Evolutionary conservation across 2,329 filamentous ascomycete genomes (phyloP), one percentile per base, ranked within the genome.

Genomic region (Alternaria ventricosa): DNA sequence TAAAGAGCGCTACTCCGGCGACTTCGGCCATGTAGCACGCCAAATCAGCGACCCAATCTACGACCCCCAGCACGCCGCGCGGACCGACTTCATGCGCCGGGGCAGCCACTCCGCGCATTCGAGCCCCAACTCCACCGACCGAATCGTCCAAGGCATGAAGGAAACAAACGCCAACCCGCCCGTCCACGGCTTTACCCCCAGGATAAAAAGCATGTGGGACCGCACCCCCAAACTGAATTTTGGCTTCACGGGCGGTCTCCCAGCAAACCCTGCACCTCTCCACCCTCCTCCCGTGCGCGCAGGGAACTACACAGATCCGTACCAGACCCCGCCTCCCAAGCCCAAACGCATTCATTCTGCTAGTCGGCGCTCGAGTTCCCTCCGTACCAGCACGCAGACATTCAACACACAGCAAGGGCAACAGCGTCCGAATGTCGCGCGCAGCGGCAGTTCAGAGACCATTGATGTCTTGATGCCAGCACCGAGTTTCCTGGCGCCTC

Each of bases 401-500:
- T 59, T 57, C 65, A 10, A 60, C 65, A 53, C 58, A 8, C 61
- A 53, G 13, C 23, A 55, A 30, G 53, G 30, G 4, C 58, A 54
- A 22, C 51, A 50, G n/a, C 50, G 61, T n/a, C 33, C 62, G 13
- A 44, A 46, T 20, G 44, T 18, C 7, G 18, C 12, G 10, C 68
- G 80, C 23, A 77, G 67, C 28, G 77, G 69, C 13, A 82, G 80
- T 60, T 78, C 78, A 33, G 82, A 84, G 56, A 84, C 82, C 0
- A 83, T 84, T 41, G 78, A 82, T 56, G 79, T 83, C 22, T 64
- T 81, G n/a, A 80, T 81, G 79, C 78, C 77, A 6, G 72, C 77
- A n/a, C 75, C 74, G 5, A 71, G 69, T n/a, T 78, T 78, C 60
- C 66, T 79, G 27, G 73, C 71, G 15, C 75, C 75, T 1, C 78